Percentiles rank a stretch among this genome's conserved stretches.
phyloP scores from a whole-genome alignment of 2,329 filamentous ascomycete genomes.

The Pezizomycotina sp. region DNA sequence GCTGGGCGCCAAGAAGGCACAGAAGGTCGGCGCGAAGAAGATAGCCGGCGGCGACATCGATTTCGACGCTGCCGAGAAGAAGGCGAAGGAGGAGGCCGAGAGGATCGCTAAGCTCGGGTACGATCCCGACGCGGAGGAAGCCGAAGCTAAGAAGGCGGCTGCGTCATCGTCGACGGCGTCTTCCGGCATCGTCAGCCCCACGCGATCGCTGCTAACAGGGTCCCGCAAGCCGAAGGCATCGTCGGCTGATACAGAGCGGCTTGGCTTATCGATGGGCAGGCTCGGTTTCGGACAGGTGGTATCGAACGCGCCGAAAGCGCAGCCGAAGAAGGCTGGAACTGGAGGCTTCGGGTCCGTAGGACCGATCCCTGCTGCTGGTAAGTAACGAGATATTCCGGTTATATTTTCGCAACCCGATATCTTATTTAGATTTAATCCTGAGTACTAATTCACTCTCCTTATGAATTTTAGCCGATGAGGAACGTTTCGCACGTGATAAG shows the following conservation, averaged over 20 bases:
- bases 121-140: conserved; percentile 71
- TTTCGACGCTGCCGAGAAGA: conserved; percentile 92
- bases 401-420: conserved; percentile 4
- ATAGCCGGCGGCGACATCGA: conserved; percentile 37
- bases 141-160: conserved; percentile 32
- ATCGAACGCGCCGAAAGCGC: conserved; percentile 40
- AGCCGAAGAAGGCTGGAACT: conserved; percentile 61
- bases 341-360: conserved; percentile 77
- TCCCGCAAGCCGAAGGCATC: conserved; percentile 59
- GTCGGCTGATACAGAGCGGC: conserved; percentile 56
- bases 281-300: conserved; percentile 80
- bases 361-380: conserved; percentile 54
- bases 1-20: conserved; percentile 65
- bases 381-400: conserved; percentile 20
- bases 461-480: conserved; percentile 48
- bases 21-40: conserved; percentile 87
- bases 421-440: conserved; percentile 24
- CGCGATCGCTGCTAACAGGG: no score
- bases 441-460: no score
- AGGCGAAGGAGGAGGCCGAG: conserved; percentile 93
- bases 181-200: conserved; percentile 36
- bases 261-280: conserved; percentile 75
- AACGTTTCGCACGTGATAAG: conserved; percentile 70
- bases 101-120: conserved; percentile 91
- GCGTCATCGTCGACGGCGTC: conserved; percentile 31